phyloP scores from a whole-genome alignment of 805 yeast genomes.

The Saccharomycopsis sp. region DNA sequence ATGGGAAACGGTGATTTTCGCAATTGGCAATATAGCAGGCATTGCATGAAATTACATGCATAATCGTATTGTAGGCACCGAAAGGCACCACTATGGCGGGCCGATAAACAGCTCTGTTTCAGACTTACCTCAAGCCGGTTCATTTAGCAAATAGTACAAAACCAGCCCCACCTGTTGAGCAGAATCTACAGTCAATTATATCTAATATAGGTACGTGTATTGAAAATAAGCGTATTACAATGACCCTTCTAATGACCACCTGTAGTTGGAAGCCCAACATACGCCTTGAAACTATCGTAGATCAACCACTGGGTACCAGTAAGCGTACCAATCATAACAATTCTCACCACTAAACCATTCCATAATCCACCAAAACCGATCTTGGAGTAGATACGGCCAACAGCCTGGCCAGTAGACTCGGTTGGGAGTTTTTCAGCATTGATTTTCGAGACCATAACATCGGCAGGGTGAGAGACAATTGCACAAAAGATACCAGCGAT shows the following conservation, averaged over 20 bases:
- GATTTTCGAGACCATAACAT: slow-evolving; percentile 93
- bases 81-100: too few relatives aligned
- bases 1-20: too few relatives aligned
- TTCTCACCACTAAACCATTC: slow-evolving; percentile 93
- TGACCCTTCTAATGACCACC: slow-evolving; percentile 46
- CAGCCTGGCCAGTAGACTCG: slow-evolving; percentile 63
- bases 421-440: slow-evolving; percentile 61
- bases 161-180: background rate
- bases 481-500: slow-evolving; percentile 98
- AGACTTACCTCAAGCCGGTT: too few relatives aligned
- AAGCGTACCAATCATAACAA: slow-evolving; percentile 93
- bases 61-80: too few relatives aligned
- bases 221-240: too few relatives aligned
- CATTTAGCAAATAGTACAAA: background rate
- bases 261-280: slow-evolving; percentile 89
- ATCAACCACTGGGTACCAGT: slow-evolving; percentile 97
- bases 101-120: too few relatives aligned
- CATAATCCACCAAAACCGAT: slow-evolving; percentile 90
- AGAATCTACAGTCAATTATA: too few relatives aligned
- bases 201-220: too few relatives aligned
- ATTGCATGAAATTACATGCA: background rate
- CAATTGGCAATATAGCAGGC: too few relatives aligned
- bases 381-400: slow-evolving; percentile 64
- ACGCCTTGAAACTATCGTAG: slow-evolving; percentile 94
- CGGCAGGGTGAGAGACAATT: slow-evolving; percentile 96